Evolutionary conservation across 257 asterid species (phyloP).

Genomic region (Lavandula angustifolia): DNA sequence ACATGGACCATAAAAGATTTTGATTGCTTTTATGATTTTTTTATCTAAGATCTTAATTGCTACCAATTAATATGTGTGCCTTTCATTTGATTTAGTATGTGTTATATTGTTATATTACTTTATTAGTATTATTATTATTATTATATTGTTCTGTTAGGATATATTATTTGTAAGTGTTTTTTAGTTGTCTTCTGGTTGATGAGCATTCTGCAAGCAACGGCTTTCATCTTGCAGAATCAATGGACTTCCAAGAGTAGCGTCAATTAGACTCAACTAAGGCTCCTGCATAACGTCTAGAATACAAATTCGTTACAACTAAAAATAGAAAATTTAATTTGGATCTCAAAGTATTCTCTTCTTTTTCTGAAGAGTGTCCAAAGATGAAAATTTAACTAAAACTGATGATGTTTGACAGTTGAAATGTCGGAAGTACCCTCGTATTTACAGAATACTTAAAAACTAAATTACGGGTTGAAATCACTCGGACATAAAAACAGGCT

Average conservation of each 20-base stretch:
- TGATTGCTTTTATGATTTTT: background rate
- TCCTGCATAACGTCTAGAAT: too few species aligned
- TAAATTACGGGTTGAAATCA: conserved; percentile 8
- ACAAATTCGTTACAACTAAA: background rate
- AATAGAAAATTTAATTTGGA: background rate
- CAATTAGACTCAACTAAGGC: too few species aligned
- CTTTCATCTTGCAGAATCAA: background rate
- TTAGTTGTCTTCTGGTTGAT: background rate
- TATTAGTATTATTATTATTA: background rate
- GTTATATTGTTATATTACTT: too few species aligned
- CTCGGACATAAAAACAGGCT: conserved; percentile 20
- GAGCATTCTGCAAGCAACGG: background rate
- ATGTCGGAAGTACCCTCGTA: conserved; percentile 13
- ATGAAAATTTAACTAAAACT: background rate
- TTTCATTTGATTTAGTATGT: background rate
- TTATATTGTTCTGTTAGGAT: background rate
- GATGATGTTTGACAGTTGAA: background rate
- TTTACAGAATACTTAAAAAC: conserved; percentile 29
- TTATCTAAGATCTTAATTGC: too few species aligned
- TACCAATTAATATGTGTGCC: background rate
- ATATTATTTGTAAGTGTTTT: background rate
- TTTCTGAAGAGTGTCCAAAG: background rate
- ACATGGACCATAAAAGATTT: background rate
- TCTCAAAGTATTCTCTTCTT: background rate
- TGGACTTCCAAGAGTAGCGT: too few species aligned